phyloP scores from a whole-genome alignment of 768 basidiomycete species.

The Thelephora ganbajun region DNA sequence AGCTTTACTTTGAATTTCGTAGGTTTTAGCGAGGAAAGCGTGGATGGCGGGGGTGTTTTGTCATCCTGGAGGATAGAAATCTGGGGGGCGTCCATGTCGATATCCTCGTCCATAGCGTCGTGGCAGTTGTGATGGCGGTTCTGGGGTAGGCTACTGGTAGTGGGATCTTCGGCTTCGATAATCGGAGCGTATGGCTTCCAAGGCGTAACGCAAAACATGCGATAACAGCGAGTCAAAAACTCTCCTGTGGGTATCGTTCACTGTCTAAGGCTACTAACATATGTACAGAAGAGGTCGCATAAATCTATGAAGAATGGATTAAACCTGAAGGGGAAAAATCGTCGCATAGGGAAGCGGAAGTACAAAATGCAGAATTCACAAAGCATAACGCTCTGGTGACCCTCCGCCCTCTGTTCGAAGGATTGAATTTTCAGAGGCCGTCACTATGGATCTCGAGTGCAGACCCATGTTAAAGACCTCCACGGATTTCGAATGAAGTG shows the following conservation, averaged over 20 bases:
- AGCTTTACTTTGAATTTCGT: slow-evolving; percentile 37
- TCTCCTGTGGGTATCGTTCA: no score
- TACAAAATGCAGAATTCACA: not conserved
- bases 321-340: no score
- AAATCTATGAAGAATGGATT: no score
- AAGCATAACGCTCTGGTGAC: not conserved
- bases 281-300: no score
- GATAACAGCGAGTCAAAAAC: not conserved
- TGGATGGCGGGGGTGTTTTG: slow-evolving; percentile 47
- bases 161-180: slow-evolving; percentile 4
- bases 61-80: slow-evolving; percentile 72
- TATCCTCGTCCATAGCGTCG: slow-evolving; percentile 24
- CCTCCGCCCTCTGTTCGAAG: no score
- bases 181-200: slow-evolving; percentile 42
- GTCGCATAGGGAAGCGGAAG: no score
- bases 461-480: no score
- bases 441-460: not conserved
- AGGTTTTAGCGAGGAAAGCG: slow-evolving; percentile 15
- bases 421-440: no score
- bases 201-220: slow-evolving; percentile 46
- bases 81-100: slow-evolving; percentile 69
- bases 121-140: slow-evolving; percentile 3
- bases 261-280: no score
- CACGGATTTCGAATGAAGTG: slow-evolving; percentile 4
- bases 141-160: slow-evolving; percentile 1